phyloP scores from a whole-genome alignment of 371 early-diverging fungal species.

The Zopfochytrium polystomum region DNA sequence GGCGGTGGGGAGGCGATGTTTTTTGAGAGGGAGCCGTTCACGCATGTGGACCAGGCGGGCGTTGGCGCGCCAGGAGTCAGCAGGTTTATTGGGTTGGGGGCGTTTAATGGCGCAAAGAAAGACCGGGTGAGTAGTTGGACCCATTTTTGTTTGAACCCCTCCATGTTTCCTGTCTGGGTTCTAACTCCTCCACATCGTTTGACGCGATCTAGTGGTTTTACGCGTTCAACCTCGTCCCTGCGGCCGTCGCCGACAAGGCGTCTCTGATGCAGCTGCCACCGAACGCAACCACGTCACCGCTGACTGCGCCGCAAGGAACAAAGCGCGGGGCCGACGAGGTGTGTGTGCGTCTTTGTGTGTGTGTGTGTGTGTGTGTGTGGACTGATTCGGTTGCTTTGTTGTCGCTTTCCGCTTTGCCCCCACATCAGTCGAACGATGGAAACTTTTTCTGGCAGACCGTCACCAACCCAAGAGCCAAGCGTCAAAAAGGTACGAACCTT shows the following conservation, averaged over 20 bases:
- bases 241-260: conserved; percentile 50
- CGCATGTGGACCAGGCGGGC: conserved; percentile 55
- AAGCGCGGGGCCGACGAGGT: too few species aligned
- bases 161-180: conserved; percentile 9
- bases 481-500: too few species aligned
- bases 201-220: conserved; percentile 75
- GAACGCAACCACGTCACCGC: conserved; percentile 65
- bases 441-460: conserved; percentile 23
- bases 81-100: conserved; percentile 80
- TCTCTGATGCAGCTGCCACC: conserved; percentile 42
- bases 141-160: neutral
- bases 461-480: too few species aligned
- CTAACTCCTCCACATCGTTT: neutral
- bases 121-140: conserved; percentile 44
- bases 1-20: too few species aligned
- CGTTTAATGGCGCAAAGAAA: conserved; percentile 60
- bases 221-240: conserved; percentile 78
- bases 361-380: too few species aligned
- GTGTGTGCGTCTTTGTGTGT: too few species aligned
- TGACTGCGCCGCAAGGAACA: too few species aligned
- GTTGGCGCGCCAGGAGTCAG: conserved; percentile 68
- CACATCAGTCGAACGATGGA: conserved; percentile 10
- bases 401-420: too few species aligned
- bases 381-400: too few species aligned
- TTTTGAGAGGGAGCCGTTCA: conserved; percentile 82